Conservation (phyloP, 2,329 filamentous ascomycete species). For the Neurospora sp. region DNA sequence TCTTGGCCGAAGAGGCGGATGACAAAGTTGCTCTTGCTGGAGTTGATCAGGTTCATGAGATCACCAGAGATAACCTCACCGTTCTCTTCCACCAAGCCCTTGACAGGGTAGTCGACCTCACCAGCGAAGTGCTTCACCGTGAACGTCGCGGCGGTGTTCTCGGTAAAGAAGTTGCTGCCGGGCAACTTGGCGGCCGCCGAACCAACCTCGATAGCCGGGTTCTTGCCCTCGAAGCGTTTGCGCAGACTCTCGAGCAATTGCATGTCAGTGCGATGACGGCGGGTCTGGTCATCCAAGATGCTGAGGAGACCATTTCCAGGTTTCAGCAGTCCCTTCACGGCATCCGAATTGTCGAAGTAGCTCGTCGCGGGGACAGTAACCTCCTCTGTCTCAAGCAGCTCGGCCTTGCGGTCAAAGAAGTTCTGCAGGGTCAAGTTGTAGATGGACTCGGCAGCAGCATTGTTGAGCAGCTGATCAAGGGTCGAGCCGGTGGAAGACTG, state of each 20-base stretch:
- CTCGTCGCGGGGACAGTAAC: conserved; percentile 82
- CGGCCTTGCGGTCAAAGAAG: conserved; percentile 91
- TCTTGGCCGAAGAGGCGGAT: conserved; percentile 91
- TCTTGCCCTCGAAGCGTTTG: conserved; percentile 91
- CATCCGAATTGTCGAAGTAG: conserved; percentile 96
- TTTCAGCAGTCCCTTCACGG: conserved; percentile 84
- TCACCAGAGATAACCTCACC: conserved; percentile 93
- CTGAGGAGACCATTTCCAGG: conserved; percentile 84
- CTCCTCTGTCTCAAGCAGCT: conserved; percentile 89
- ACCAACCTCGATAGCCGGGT: conserved; percentile 74
- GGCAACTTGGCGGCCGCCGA: conserved; percentile 66
- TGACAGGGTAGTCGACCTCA: conserved; percentile 87
- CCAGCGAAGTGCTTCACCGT: conserved; percentile 93
- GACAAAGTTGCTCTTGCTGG: conserved; percentile 81
- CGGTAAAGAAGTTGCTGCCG: conserved; percentile 81
- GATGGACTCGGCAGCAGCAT: conserved; percentile 82
- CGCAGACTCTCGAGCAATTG: conserved; percentile 85
- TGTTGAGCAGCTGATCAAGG: conserved; percentile 88
- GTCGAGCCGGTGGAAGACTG: conserved; percentile 72
- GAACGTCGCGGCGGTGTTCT: conserved; percentile 71
- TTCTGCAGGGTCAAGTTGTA: conserved; percentile 91
- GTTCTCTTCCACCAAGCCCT: conserved; percentile 86
- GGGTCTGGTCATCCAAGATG: conserved; percentile 92
- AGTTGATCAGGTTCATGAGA: conserved; percentile 85
- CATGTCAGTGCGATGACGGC: conserved; percentile 75